phyloP scores from a whole-genome alignment of 805 yeast species.

The Scheffersomyces coipomensis region DNA sequence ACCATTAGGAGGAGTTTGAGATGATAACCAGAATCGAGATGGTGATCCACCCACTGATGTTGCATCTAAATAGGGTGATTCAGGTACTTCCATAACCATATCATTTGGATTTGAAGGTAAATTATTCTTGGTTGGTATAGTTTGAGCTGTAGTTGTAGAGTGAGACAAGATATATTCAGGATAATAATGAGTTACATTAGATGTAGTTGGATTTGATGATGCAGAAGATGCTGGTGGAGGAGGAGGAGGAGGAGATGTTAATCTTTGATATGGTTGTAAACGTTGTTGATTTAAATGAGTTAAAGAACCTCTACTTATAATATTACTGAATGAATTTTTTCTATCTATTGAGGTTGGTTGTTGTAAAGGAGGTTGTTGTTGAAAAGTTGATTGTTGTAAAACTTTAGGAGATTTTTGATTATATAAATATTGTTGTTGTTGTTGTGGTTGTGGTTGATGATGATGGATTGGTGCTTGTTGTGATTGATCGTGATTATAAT shows the following conservation, averaged over 20 bases:
- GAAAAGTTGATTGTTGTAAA: conserved; percentile 1
- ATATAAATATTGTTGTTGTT: background rate
- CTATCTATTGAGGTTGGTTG: conserved; percentile 1
- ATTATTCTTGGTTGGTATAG: conserved; percentile 25
- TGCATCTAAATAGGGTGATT: conserved; percentile 53
- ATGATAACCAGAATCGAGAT: conserved; percentile 51
- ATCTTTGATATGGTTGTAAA: conserved; percentile 34
- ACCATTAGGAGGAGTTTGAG: conserved; percentile 49
- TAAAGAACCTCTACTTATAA: conserved; percentile 13
- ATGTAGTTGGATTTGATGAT: no score
- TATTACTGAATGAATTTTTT: conserved; percentile 4
- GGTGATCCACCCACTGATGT: conserved; percentile 55
- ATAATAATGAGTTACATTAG: background rate
- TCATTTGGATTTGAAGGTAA: background rate
- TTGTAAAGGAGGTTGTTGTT: conserved; percentile 1
- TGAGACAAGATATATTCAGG: conserved; percentile 1
- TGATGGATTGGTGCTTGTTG: background rate
- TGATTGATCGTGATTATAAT: conserved; percentile 14
- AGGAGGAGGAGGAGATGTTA: conserved; percentile 29
- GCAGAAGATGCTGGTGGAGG: no score
- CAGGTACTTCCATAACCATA: conserved; percentile 28
- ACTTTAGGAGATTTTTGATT: conserved; percentile 1
- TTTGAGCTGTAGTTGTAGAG: conserved; percentile 20
- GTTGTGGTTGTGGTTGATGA: conserved; percentile 1
- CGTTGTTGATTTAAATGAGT: conserved; percentile 29